Evolutionary conservation across 106 monocot species (phyloP), one percentile per base, ranked within the genome.

Genomic region (Gastrodia elata): DNA sequence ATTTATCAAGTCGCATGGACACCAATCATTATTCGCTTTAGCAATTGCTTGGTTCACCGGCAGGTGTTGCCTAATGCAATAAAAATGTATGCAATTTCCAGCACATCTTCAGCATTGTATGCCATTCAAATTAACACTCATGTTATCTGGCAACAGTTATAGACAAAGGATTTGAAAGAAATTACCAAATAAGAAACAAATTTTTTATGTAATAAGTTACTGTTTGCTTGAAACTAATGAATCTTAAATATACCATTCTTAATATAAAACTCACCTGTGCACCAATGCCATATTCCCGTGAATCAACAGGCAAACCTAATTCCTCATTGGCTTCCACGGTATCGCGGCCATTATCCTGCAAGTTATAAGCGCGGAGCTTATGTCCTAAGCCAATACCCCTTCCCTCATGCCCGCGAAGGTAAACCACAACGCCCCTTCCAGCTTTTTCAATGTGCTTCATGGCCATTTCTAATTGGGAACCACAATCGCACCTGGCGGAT

Each of bases 301-400:
- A 89, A 80, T 96, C 95, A 25, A 92, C 88, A 39, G 96, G 92
- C 56, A 96, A 74, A 14, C 90, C 92, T 39, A 96, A 79, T 69
- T 96, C 96, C 75, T 88, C 84, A 74, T 96, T 96, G 42, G 96
- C 96, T 75, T 96, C 96, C 36, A 96, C 96, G 42, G 96, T 96
- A 74, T 96, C 96, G 42, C 80, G 80, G n/a, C 96, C 96, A 39
- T 76, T 76, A 78, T 96, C 96, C 37, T 96, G 96, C n/a, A 96
- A 77, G 68, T 86, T 96, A 75, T 96, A 96, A 68, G 96, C 96
- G 59, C 96, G 89, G 26, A 96, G 89, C 71, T 96, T 96, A 77
- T 96, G 96, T 25, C 96, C 96, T n/a, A 96, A 75, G 27, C 96
- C 96, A 68, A 96, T 96, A 26, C 96, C 96, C 67, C 96, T 89